Evolutionary conservation across 805 yeast species (phyloP).

Genomic region (Sungouiozyma ichnusensis): DNA sequence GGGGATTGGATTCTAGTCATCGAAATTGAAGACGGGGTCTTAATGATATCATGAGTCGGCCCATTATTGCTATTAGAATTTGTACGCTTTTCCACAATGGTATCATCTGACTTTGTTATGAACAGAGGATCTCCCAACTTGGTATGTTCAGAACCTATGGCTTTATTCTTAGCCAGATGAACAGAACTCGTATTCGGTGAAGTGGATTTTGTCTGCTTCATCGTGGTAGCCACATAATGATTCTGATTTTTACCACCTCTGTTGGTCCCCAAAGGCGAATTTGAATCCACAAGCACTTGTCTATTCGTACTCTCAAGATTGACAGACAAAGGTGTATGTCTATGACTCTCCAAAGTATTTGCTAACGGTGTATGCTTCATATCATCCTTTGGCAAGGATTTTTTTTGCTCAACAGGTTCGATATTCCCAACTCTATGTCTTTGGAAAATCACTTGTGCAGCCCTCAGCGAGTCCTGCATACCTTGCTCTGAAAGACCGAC

Average conservation of each 20-base stretch:
- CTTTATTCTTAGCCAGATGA: neutral
- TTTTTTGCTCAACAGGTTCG: neutral
- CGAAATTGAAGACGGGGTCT: neutral
- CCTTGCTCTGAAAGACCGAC: conserved; percentile 11
- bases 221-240: neutral
- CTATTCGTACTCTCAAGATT: neutral
- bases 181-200: neutral
- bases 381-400: neutral
- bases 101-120: neutral
- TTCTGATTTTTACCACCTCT: neutral
- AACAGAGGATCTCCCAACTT: neutral
- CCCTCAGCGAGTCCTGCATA: conserved; percentile 18
- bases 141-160: neutral
- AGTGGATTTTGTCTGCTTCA: neutral
- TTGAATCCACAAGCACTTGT: neutral
- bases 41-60: neutral
- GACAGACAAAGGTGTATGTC: neutral
- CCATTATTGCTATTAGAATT: conserved; percentile 1
- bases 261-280: neutral
- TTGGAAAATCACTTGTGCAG: conserved; percentile 25
- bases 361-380: neutral
- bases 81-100: neutral
- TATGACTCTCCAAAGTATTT: neutral
- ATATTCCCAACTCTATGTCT: conserved; percentile 11
- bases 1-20: neutral